These are phyloP conservation scores for Umbelopsis isabellina DNA, from an alignment of 192 early-diverging fungal species.

Conservation along the genomic window DNA sequence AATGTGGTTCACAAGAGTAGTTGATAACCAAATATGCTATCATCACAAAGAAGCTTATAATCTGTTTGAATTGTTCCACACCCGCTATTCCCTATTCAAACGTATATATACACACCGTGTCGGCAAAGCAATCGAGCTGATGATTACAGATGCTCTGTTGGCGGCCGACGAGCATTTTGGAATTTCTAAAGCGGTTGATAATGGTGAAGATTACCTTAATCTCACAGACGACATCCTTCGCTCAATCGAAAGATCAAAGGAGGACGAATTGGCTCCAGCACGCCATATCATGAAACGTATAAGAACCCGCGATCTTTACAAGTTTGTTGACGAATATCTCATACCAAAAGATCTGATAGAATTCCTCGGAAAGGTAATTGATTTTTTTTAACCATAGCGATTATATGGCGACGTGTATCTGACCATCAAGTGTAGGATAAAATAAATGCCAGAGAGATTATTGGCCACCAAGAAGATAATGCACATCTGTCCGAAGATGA, in stretches of 20 bases:
- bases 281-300: constrained; percentile 73
- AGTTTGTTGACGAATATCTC: constrained; percentile 80
- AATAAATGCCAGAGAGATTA: constrained; percentile 62
- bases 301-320: constrained; percentile 83
- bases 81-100: constrained; percentile 78
- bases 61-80: constrained; percentile 85
- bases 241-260: constrained; percentile 65
- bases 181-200: constrained; percentile 63
- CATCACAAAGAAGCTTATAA: constrained; percentile 90
- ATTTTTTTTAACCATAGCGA: too few species aligned
- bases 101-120: constrained; percentile 90
- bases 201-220: constrained; percentile 67
- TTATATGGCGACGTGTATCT: constrained; percentile 10
- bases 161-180: constrained; percentile 74
- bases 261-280: constrained; percentile 67
- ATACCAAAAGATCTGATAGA: constrained; percentile 56
- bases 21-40: constrained; percentile 90
- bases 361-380: constrained; percentile 45
- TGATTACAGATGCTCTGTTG: constrained; percentile 89
- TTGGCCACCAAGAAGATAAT: constrained; percentile 58
- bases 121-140: constrained; percentile 79
- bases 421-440: constrained; percentile 27
- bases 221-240: constrained; percentile 86
- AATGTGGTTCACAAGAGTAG: constrained; percentile 82
- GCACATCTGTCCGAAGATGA: constrained; percentile 70